Conservation (phyloP, 1,284 basidiomycete species). For the Tilletia walkeri region DNA sequence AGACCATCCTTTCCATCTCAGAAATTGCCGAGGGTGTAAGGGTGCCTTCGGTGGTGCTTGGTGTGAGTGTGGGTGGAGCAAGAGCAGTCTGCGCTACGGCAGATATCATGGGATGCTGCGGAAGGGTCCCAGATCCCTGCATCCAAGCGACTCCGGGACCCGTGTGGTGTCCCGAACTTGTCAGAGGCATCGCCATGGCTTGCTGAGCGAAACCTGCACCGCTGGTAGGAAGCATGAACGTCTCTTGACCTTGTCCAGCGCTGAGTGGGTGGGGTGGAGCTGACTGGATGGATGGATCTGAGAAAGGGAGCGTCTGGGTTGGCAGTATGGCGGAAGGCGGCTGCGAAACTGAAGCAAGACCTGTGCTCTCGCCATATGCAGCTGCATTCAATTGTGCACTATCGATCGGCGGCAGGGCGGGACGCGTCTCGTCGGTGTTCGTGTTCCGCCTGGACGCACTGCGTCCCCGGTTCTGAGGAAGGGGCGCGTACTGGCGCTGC, state of each 20-base stretch:
- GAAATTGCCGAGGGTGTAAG: too few species aligned
- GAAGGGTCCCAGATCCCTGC: not conserved
- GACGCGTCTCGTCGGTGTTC: not conserved
- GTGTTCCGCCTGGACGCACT: slow-evolving; percentile 10
- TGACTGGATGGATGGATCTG: too few species aligned
- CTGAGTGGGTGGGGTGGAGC: not conserved
- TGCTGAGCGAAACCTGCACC: not conserved
- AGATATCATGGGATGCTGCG: not conserved
- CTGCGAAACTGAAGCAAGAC: not conserved
- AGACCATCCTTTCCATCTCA: not conserved
- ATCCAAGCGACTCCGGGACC: not conserved
- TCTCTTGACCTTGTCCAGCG: not conserved
- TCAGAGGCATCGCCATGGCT: not conserved
- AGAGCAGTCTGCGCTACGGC: too few species aligned
- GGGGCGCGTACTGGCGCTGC: slow-evolving; percentile 10
- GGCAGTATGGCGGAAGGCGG: slow-evolving; percentile 1
- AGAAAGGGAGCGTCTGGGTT: not conserved
- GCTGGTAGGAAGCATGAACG: not conserved
- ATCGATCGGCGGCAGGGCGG: not conserved
- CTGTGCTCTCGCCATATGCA: too few species aligned
- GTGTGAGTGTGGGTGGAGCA: too few species aligned
- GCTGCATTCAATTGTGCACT: not conserved
- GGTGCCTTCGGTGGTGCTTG: too few species aligned
- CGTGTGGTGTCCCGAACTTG: not conserved
- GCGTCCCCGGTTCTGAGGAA: slow-evolving; percentile 1